Evolutionary conservation across 164 flowering plant genomes (phyloP).

Genomic region (Warburgia ugandensis): DNA sequence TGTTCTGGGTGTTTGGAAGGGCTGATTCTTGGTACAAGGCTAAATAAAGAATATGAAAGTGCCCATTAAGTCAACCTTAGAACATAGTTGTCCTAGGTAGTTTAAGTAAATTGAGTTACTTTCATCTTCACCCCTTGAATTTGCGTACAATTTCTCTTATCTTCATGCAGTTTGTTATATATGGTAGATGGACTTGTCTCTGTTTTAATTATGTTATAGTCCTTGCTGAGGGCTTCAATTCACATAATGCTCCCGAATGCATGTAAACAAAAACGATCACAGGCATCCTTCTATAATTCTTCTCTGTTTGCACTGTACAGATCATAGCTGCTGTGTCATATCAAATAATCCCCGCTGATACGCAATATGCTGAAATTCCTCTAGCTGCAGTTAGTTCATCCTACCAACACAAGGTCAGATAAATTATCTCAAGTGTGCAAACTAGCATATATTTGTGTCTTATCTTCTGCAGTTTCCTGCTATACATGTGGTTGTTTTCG

Average conservation of each 20-base stretch:
- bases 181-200: too few species aligned
- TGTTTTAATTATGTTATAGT: neutral
- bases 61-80: neutral
- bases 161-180: too few species aligned
- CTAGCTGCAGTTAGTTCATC: slow-evolving; percentile 62
- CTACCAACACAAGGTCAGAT: slow-evolving; percentile 57
- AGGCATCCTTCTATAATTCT: neutral
- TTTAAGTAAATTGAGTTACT: neutral
- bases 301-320: slow-evolving; percentile 27
- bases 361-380: slow-evolving; percentile 86
- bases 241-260: neutral
- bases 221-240: neutral
- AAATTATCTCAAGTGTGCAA: neutral
- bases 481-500: neutral
- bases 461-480: slow-evolving; percentile 2
- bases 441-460: neutral
- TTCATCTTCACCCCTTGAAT: neutral
- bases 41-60: neutral
- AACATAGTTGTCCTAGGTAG: neutral
- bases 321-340: slow-evolving; percentile 74
- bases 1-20: neutral
- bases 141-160: neutral
- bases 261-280: too few species aligned
- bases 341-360: slow-evolving; percentile 77
- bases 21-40: neutral